Evolutionary conservation across 2,329 filamentous ascomycete genomes (phyloP), one percentile per base, ranked within the genome.

Genomic region (Sphaceloma murrayae): DNA sequence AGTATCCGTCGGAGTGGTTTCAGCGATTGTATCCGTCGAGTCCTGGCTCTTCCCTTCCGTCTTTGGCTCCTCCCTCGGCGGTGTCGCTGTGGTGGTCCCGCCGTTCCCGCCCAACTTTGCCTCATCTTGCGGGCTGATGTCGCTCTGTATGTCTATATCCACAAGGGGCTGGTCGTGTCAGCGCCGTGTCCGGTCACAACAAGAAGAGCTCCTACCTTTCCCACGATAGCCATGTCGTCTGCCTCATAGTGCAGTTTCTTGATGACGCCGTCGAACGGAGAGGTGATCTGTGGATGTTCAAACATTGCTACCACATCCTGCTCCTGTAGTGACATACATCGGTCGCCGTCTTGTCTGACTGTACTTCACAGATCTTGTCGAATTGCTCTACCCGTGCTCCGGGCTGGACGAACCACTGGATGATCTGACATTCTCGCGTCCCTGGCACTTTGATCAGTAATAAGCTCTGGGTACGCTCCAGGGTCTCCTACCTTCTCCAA

Each of bases 361-460:
- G 91, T 33, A 98, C 93, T 67, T 98, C 91, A 67, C 91, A 98
- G 34, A 98, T 74, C 48, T 89, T 91, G 55, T 93, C 91, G 74
- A 94, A 98, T 68, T 98, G 89, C 68, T 98, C 88, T 55, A 98
- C 88, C 47, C 84, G 80, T 26, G 91, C 91, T 47, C 88, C 89
- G 39, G 93, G 87, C 66, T 95, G 83, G 53, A 98, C 89, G 62
- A 96, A 98, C 91, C 91, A 98, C 69, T 98, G 91, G 57, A 96
- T 96, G 58, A 98, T 85, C 65, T 98, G 91, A 59, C 91, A 94
- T 67, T 98, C 91, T 60, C 91, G 88, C 58, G 96, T 98, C 45
- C 91, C 91, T 91, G 55, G 9, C 34, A 8, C 6, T 43, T 10
- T 9, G 11, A 44, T 44, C 31, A 40, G 54, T 34, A 47, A 27